Evolutionary conservation across 1,139 yeast species (phyloP), one percentile per base, ranked within the genome.

Genomic region (Kodamaea fungicola): DNA sequence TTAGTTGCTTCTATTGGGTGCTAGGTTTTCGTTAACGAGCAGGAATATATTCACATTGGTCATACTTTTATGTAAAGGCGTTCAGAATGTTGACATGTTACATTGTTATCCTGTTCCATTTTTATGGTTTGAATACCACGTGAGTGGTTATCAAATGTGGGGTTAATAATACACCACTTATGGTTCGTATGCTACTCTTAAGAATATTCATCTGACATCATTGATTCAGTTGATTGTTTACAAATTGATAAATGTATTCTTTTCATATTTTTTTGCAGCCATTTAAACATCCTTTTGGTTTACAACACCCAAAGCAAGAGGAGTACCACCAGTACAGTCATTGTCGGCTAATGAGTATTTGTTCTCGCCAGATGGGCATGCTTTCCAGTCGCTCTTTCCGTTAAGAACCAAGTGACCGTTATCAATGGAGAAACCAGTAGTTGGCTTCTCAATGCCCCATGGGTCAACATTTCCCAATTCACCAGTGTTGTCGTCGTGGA

Each of bases 391-490:
- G 34, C 45, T 47, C 22, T 49, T 43, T 23, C 55, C 60, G 31
- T 54, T 43, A 42, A 44, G 52, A 22, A 43, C 43, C 49, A 62
- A 59, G 39, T 52, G 35, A 24, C 50, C 55, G 36, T 54, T 50
- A n/a, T 43, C 38, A 37, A 61, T 47, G 19, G 55, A 35, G 42
- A 61, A 61, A 1, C 60, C 60, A n/a, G 46, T 41, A 29, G 62
- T 45, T 22, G 65, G 52, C 33, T 50, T 43, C 37, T 51, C 46
- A 27, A 51, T 38, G 27, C 61, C 62, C 42, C 49, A 56, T 29
- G 65, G 63, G 38, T 54, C 59, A 27, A 57, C 62, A 23, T 51
- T 44, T 28, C 66, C 66, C 33, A 61, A 47, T 35, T 60, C 64
- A 25, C 65, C 65, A 23, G 61, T 53, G 35, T 39, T 36, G 9